phyloP scores from a whole-genome alignment of 2,329 filamentous ascomycete genomes.

The Hypoxylon sp. region DNA sequence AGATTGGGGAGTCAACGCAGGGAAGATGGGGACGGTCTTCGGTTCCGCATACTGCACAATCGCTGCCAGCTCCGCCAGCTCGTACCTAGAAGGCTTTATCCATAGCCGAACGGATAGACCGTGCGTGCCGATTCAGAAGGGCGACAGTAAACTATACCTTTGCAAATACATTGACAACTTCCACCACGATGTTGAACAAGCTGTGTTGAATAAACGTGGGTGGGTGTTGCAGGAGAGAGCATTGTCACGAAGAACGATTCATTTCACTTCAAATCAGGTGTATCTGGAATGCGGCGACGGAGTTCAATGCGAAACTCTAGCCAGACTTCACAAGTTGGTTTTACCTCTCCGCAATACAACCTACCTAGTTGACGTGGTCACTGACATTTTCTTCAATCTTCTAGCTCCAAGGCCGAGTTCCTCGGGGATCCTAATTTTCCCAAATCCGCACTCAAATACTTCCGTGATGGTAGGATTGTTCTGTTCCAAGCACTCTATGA shows the following conservation, averaged over 20 bases:
- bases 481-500: constrained; percentile 41
- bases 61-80: constrained; percentile 29
- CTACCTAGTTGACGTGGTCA: neutral
- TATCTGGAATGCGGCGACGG: constrained; percentile 44
- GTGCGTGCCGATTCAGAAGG: constrained; percentile 19
- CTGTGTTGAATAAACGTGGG: constrained; percentile 29
- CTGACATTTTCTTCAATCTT: too few relatives aligned
- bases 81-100: constrained; percentile 31
- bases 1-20: constrained; percentile 11
- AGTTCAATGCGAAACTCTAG: constrained; percentile 40
- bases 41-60: constrained; percentile 41
- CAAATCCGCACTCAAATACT: constrained; percentile 36
- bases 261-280: constrained; percentile 36
- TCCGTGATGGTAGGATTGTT: constrained; percentile 36
- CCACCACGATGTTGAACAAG: constrained; percentile 34
- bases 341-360: too few relatives aligned
- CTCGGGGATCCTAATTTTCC: constrained; percentile 42
- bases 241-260: constrained; percentile 37
- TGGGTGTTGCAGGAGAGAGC: constrained; percentile 45
- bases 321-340: constrained; percentile 39
- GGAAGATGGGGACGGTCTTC: constrained; percentile 41
- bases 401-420: constrained; percentile 37
- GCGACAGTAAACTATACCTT: constrained; percentile 18
- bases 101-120: neutral
- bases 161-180: constrained; percentile 43